Evolutionary conservation across 2,329 filamentous ascomycete species (phyloP).

Genomic region (Aspergillus pseudoglaucus): DNA sequence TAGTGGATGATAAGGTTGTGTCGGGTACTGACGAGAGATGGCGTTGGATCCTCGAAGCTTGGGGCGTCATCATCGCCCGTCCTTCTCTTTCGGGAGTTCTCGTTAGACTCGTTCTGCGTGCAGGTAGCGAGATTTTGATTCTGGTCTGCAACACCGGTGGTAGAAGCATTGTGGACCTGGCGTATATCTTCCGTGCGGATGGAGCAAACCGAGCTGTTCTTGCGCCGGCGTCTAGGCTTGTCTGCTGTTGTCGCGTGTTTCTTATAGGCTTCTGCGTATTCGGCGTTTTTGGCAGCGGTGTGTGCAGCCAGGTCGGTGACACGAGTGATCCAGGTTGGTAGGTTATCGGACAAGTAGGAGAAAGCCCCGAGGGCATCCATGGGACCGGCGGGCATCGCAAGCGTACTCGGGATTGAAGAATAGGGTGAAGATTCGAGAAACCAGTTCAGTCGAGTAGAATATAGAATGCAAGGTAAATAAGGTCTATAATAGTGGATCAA

Average conservation of each 20-base stretch:
- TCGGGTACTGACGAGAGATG: constrained; percentile 58
- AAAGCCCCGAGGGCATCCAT: constrained; percentile 43
- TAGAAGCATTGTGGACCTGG: background rate
- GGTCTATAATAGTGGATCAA: background rate
- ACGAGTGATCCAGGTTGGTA: constrained; percentile 40
- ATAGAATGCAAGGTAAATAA: background rate
- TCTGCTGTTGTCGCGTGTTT: constrained; percentile 23
- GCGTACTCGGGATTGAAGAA: background rate
- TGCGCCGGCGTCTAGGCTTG: constrained; percentile 24
- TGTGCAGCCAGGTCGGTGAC: constrained; percentile 38
- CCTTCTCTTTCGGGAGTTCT: constrained; percentile 30
- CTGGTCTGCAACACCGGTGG: background rate
- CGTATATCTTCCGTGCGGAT: constrained; percentile 27
- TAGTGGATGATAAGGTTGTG: constrained; percentile 86
- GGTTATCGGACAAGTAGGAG: constrained; percentile 36
- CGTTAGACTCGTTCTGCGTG: constrained; percentile 8
- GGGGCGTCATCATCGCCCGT: constrained; percentile 25
- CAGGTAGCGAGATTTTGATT: constrained; percentile 2
- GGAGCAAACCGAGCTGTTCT: constrained; percentile 39
- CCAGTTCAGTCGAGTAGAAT: background rate
- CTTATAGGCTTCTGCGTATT: constrained; percentile 39
- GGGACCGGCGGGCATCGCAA: constrained; percentile 2
- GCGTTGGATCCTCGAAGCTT: constrained; percentile 22
- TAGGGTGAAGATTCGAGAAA: background rate
- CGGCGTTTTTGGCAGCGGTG: constrained; percentile 34